These are phyloP conservation scores for Mallotus repandus DNA, from an alignment of 441 rosid genomes.

Conservation along the genomic window DNA sequence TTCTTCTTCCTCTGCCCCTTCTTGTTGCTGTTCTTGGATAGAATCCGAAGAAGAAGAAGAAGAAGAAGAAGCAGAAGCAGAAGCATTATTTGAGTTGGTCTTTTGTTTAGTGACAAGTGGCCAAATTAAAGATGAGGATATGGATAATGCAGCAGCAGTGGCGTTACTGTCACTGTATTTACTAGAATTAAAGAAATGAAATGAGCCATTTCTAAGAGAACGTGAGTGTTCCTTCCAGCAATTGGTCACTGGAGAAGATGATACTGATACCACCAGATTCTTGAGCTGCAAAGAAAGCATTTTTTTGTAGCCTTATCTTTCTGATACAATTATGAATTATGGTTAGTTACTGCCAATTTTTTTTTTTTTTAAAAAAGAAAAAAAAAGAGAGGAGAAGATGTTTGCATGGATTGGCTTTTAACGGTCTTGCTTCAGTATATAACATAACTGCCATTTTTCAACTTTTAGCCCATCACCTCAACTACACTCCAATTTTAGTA, in stretches of 20 bases:
- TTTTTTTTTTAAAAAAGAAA: no score
- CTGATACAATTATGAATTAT: not conserved
- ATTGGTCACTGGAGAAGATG: not conserved
- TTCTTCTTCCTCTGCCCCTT: conserved; percentile 36
- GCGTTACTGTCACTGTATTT: not conserved
- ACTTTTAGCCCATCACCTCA: no score
- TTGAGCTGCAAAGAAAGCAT: conserved; percentile 11
- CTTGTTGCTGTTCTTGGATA: not conserved
- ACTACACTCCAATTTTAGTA: no score
- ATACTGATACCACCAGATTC: not conserved
- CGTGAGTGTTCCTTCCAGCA: not conserved
- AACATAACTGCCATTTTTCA: no score
- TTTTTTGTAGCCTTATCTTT: not conserved
- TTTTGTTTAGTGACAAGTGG: not conserved
- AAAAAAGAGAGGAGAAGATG: not conserved
- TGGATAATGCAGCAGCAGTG: not conserved
- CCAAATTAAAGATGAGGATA: not conserved
- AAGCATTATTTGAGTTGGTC: not conserved
- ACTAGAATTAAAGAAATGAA: not conserved
- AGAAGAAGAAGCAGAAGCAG: conserved; percentile 5
- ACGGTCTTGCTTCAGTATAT: not conserved
- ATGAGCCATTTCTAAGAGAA: not conserved
- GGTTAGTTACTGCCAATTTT: not conserved
- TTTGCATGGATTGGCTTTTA: not conserved
- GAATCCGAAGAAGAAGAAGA: conserved; percentile 17